Base-by-base conservation (phyloP, 176 grass and related monocot species). In the Areca catechu region DNA sequence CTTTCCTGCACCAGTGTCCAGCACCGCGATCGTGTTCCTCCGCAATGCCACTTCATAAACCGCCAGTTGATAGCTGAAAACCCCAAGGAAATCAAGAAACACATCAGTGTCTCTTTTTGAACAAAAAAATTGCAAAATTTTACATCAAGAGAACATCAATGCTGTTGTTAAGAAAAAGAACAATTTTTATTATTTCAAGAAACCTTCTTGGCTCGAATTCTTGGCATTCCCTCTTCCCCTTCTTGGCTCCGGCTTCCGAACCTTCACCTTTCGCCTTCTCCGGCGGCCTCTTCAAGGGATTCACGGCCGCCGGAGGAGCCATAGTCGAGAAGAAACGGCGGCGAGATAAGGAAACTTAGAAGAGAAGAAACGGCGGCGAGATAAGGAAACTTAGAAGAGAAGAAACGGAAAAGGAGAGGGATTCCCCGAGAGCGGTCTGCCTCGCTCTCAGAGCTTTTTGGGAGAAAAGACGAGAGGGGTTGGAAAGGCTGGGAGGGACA, bases 1-100 rank as follows among this genome's bases (percentile, higher is more conserved):
- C 74, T 84, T 96, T 51, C 83, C 91, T 0, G 86, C 54, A 48
- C 83, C 91, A 0, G 91, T 96, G 48, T 96, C 86, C 24, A 96
- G 77, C 80, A 96, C 74, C 3, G 68, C 86, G 12, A 96, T 96
- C 51, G 91, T 90, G 77, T 96, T 96, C 16, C 62, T 51, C 22
- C 14, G 63, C 64, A 34, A 61, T 19, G 92, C 86, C 63, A 85
- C 80, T 66, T 87, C 80, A 64, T 76, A 86, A n/a, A 96, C 71
- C 61, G 81, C 92, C 43, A 84, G 57, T 22, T 90, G 86, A 61
- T 90, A 90, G 61, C 92, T 96, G 77, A 53, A 30, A 12, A 12
- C 7, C 34, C 34, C 34, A 43, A 12, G 9, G 1, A 43, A 43
- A 43, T 43, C 34, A 43, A 43, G 9, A 43, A 12, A 43, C 7